A percentile compares a stretch with the other conserved stretches of the same genome.
Conservation (phyloP, 495 filamentous ascomycete genomes). For the Polyplosphaeria fusca region DNA sequence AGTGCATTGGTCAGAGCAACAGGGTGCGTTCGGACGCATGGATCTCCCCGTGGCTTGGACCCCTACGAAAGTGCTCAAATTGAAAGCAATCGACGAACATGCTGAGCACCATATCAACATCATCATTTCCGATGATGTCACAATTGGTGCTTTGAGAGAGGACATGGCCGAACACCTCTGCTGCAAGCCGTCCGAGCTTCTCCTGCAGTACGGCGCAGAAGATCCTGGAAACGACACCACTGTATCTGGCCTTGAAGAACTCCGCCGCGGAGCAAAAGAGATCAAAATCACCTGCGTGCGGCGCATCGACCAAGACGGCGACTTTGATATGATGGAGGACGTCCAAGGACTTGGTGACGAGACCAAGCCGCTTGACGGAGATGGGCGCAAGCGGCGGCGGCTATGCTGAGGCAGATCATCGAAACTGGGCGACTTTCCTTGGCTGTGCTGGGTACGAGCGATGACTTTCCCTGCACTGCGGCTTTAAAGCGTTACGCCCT, state of each 20-base stretch:
- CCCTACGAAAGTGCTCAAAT: not conserved
- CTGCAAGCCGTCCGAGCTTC: not conserved
- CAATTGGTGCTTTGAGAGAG: not conserved
- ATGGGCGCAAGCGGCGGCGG: no score
- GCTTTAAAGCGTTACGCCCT: no score
- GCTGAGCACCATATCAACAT: not conserved
- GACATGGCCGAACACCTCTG: not conserved
- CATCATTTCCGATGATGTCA: not conserved
- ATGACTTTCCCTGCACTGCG: no score
- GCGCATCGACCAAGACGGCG: no score
- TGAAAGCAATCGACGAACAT: not conserved
- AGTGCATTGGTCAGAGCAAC: not conserved
- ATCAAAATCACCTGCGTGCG: no score
- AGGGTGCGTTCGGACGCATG: not conserved
- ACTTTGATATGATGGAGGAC: no score
- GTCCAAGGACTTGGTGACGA: no score
- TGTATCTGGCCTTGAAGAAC: not conserved
- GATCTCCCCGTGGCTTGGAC: not conserved
- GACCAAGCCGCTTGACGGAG: no score
- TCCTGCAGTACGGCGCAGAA: not conserved
- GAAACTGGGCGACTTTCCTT: no score
- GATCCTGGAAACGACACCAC: not conserved
- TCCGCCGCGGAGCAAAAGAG: not conserved
- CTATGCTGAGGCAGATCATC: no score
- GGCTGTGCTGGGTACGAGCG: no score